Percentiles rank a stretch among this genome's conserved stretches.
Evolutionary conservation across 345 rosid genomes (phyloP).

Genomic region (Angophora floribunda): DNA sequence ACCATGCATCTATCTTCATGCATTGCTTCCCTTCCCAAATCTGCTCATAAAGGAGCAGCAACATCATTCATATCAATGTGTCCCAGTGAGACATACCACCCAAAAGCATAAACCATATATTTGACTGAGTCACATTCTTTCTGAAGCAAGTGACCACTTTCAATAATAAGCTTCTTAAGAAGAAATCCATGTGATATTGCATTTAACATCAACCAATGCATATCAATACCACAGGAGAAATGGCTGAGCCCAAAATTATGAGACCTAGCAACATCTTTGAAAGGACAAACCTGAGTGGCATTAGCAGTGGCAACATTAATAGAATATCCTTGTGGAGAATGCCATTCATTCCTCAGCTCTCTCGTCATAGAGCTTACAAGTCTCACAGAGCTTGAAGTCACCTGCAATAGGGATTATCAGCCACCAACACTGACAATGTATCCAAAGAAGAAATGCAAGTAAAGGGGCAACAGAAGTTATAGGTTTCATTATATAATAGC

Average conservation of each 20-base stretch:
- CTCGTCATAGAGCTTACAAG: conserved; percentile 69
- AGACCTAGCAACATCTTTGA: neutral
- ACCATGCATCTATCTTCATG: neutral
- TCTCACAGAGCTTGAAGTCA: conserved; percentile 81
- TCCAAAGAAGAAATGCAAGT: neutral
- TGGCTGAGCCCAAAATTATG: neutral
- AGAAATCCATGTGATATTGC: neutral
- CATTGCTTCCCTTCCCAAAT: neutral
- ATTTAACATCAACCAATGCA: neutral
- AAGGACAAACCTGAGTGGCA: conserved; percentile 69
- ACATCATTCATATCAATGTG: neutral
- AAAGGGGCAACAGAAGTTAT: neutral
- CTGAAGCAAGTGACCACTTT: neutral
- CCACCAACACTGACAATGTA: neutral
- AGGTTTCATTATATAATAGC: neutral
- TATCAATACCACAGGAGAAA: neutral
- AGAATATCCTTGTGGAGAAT: conserved; percentile 67
- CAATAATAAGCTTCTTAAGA: neutral
- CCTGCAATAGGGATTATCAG: conserved; percentile 28
- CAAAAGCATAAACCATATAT: neutral
- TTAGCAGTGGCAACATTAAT: conserved; percentile 92
- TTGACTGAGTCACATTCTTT: neutral
- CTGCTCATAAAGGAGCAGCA: neutral
- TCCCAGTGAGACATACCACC: neutral
- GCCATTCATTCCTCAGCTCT: conserved; percentile 69